These are phyloP conservation scores for Platanthera zijinensis DNA, from an alignment of 106 monocot species.

Conservation along the genomic window DNA sequence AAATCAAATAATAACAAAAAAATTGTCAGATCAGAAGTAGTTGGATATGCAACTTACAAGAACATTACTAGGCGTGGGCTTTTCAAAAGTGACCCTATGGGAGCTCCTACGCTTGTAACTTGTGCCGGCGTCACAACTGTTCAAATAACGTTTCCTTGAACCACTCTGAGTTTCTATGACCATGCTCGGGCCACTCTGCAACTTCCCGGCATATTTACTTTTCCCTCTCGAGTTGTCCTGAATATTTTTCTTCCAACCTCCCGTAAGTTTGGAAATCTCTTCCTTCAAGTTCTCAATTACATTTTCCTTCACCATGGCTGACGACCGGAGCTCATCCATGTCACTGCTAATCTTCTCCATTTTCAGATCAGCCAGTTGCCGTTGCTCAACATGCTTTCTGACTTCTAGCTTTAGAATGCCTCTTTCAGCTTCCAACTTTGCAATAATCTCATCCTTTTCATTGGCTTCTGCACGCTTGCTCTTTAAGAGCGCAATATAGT, in stretches of 20 bases:
- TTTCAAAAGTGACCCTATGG: constrained; percentile 8
- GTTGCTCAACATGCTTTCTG: constrained; percentile 22
- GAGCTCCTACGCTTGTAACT: constrained; percentile 10
- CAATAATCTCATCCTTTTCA: constrained; percentile 42
- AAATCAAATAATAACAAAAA: background rate
- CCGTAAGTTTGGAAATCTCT: constrained; percentile 22
- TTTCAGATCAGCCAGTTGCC: constrained; percentile 24
- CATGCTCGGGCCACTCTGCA: constrained; percentile 11
- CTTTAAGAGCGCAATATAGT: constrained; percentile 30
- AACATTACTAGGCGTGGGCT: constrained; percentile 8
- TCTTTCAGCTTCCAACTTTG: constrained; percentile 27
- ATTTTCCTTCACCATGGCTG: constrained; percentile 31
- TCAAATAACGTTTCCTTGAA: constrained; percentile 8
- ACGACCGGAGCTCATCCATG: constrained; percentile 10
- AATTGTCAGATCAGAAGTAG: background rate
- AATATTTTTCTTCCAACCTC: background rate
- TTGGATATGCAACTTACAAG: constrained; percentile 27
- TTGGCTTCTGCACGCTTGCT: constrained; percentile 36
- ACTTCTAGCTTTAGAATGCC: constrained; percentile 18
- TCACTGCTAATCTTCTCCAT: constrained; percentile 13
- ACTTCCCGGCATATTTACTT: background rate
- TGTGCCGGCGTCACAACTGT: constrained; percentile 3
- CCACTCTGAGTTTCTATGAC: constrained; percentile 3
- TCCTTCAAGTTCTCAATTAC: constrained; percentile 28
- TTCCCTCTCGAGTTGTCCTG: constrained; percentile 10